These are phyloP conservation scores for Coleophoma eucalyptorum DNA, from an alignment of 2,329 filamentous ascomycete species.

Conservation along the genomic window DNA sequence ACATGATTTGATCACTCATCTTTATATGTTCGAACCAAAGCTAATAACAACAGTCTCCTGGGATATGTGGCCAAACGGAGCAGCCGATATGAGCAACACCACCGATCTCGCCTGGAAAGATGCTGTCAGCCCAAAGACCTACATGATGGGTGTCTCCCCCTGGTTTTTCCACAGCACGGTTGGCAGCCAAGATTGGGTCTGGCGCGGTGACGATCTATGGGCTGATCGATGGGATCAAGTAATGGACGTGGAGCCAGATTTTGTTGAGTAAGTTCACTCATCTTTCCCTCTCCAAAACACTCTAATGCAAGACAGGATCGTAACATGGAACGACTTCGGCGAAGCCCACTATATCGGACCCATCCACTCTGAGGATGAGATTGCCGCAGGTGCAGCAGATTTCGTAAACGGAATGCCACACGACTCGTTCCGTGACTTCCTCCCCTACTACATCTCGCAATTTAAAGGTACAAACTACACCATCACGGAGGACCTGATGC, in stretches of 20 bases:
- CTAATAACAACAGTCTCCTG: constrained; percentile 27
- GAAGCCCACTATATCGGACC: constrained; percentile 50
- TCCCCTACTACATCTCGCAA: constrained; percentile 45
- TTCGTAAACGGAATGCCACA: constrained; percentile 47
- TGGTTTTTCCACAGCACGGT: constrained; percentile 58
- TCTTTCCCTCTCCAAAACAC: constrained; percentile 14
- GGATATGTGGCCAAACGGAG: constrained; percentile 38
- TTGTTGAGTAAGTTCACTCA: constrained; percentile 33
- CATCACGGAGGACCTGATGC: constrained; percentile 28
- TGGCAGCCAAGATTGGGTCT: constrained; percentile 60
- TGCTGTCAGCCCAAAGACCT: constrained; percentile 31
- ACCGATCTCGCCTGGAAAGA: constrained; percentile 36
- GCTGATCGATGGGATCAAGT: constrained; percentile 52
- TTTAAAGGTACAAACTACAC: constrained; percentile 39
- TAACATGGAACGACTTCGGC: constrained; percentile 50
- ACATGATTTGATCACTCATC: not conserved
- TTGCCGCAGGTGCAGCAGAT: constrained; percentile 35
- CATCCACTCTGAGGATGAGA: constrained; percentile 29
- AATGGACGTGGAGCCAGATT: constrained; percentile 39
- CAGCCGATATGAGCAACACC: constrained; percentile 29
- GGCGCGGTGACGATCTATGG: constrained; percentile 59
- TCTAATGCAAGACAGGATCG: constrained; percentile 22
- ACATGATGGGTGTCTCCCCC: constrained; percentile 53
- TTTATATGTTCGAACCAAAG: not conserved
- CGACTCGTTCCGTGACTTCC: constrained; percentile 41